Evolutionary conservation across 768 basidiomycete genomes (phyloP).

Genomic region (Mycena polygramma): DNA sequence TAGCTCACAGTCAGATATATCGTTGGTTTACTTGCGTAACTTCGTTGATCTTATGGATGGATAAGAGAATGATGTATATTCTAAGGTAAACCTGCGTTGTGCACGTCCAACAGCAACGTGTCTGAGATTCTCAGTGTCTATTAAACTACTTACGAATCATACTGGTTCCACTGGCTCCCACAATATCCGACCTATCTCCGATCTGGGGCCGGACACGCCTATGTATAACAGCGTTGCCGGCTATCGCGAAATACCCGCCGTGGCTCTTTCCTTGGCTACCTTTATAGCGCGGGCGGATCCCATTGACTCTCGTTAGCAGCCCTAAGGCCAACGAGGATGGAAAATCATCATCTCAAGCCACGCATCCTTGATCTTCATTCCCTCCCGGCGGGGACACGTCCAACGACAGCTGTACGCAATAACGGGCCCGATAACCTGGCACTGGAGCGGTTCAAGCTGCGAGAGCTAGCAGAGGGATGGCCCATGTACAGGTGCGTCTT

Average conservation of each 20-base stretch:
- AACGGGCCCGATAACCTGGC: conserved; percentile 39
- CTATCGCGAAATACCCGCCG: conserved; percentile 5
- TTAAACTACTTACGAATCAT: not conserved
- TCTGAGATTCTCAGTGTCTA: too few species aligned
- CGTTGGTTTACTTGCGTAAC: too few species aligned
- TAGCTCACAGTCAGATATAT: too few species aligned
- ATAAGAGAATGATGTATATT: too few species aligned
- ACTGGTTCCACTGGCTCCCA: not conserved
- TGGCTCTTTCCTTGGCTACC: not conserved
- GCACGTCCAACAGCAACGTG: too few species aligned
- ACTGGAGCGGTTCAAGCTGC: conserved; percentile 40
- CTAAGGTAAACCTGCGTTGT: too few species aligned
- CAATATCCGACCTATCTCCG: conserved; percentile 9
- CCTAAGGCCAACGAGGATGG: not conserved
- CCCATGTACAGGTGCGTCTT: conserved; percentile 38
- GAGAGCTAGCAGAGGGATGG: conserved; percentile 43
- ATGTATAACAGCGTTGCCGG: conserved; percentile 16
- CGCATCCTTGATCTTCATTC: conserved; percentile 38
- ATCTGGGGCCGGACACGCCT: conserved; percentile 21
- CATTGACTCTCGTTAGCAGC: not conserved
- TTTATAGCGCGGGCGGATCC: not conserved
- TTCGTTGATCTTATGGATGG: too few species aligned
- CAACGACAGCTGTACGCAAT: conserved; percentile 40
- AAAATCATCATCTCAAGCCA: not conserved
- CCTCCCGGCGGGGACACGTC: conserved; percentile 37